Percentiles rank a stretch among this genome's conserved stretches.
Conservation (phyloP, 169 alveolate genomes). For the Plasmodium gonderi region DNA sequence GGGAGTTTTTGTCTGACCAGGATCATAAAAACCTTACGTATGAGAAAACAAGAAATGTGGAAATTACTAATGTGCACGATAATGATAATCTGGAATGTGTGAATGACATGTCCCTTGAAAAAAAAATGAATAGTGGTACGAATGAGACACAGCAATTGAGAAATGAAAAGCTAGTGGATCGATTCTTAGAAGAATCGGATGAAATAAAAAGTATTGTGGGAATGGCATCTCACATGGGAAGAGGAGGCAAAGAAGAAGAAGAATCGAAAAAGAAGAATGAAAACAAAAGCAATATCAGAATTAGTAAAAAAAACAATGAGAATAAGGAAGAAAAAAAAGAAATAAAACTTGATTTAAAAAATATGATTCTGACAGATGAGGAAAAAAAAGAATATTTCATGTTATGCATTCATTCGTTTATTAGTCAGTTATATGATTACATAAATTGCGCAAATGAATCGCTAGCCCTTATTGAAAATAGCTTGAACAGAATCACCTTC, state of each 20-base stretch:
- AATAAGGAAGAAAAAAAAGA: conserved; percentile 37
- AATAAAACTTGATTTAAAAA: conserved; percentile 61
- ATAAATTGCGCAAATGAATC: conserved; percentile 47
- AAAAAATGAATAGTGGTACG: not conserved
- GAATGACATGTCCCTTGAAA: not conserved
- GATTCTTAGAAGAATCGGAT: conserved; percentile 4
- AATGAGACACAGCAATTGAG: not conserved
- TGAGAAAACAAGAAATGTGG: not conserved
- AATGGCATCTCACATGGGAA: conserved; percentile 22
- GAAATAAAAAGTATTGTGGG: conserved; percentile 27
- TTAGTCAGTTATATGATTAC: conserved; percentile 73
- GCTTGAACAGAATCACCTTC: conserved; percentile 23
- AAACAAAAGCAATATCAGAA: not conserved
- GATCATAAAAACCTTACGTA: not conserved
- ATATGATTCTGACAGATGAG: conserved; percentile 16
- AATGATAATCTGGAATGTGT: too few relatives aligned
- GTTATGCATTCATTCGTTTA: conserved; percentile 49
- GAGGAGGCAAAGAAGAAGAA: not conserved
- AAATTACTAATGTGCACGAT: not conserved
- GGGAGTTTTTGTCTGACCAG: not conserved
- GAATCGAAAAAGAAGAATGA: not conserved
- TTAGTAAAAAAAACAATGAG: not conserved
- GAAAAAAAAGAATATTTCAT: conserved; percentile 59
- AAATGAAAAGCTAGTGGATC: not conserved
- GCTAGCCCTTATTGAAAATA: conserved; percentile 16